Percentiles rank a stretch among this genome's conserved stretches.
Evolutionary conservation across 352 stramenopile genomes (phyloP).

Genomic region (Globisporangium nodosum): DNA sequence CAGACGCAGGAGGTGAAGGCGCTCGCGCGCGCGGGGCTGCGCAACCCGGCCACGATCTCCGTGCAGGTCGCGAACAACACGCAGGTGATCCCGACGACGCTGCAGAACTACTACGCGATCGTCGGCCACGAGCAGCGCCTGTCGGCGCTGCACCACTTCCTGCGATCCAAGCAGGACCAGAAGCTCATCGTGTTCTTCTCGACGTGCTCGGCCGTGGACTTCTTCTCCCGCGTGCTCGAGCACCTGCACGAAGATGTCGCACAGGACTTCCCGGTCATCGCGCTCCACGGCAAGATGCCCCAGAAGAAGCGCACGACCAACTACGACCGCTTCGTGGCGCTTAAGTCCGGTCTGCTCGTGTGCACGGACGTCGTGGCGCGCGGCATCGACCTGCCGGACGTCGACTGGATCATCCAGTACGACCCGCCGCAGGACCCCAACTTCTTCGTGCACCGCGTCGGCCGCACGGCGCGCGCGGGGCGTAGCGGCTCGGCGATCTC

Average conservation of each 20-base stretch:
- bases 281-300: conserved; percentile 93
- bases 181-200: conserved; percentile 99
- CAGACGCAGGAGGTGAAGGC: conserved; percentile 95
- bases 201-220: conserved; percentile 99
- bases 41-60: conserved; percentile 97
- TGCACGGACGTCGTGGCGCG: conserved; percentile 99
- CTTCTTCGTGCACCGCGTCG: conserved; percentile 98
- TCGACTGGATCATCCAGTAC: conserved; percentile 99
- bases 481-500: conserved; percentile 90
- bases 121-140: conserved; percentile 94
- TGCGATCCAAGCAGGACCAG: conserved; percentile 77
- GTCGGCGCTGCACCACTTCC: conserved; percentile 89
- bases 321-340: conserved; percentile 65
- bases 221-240: conserved; percentile 91
- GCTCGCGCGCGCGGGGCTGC: conserved; percentile 93
- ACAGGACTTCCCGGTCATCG: conserved; percentile 44
- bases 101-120: conserved; percentile 95
- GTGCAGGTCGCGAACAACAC: conserved; percentile 92
- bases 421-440: conserved; percentile 96
- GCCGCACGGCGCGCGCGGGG: conserved; percentile 95
- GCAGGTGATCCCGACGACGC: conserved; percentile 67
- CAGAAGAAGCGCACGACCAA: conserved; percentile 85
- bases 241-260: conserved; percentile 44
- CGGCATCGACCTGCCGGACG: conserved; percentile 97
- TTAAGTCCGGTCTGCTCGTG: conserved; percentile 85